Base-by-base conservation (phyloP, 139 green algal genomes). In the Haematococcus sp. region DNA sequence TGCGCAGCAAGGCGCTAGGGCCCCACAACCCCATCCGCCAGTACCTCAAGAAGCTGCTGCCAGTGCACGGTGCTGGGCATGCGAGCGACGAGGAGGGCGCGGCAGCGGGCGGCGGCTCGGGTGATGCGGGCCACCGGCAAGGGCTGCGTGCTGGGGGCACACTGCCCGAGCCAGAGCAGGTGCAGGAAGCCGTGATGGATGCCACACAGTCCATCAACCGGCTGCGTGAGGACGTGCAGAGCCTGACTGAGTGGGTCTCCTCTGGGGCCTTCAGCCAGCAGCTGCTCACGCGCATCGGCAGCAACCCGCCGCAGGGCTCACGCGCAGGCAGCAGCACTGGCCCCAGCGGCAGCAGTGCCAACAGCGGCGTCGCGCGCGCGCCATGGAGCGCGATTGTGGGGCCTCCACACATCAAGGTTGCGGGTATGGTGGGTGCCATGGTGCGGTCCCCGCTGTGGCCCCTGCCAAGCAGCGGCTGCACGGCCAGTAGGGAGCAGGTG, bases 181-280 rank as follows among this genome's bases (percentile, higher is more conserved):
- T 76, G 52, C 78, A 84, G 54, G 78, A 84, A 63, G 30, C 64
- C 4, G 19, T 85, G 19, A 17, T 79, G 31, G 79, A 85, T 23
- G 35, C 49, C 27, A 81, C 79, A 2, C 74, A 85, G 56, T 74
- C 74, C 9, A 46, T 78, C 40, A 76, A 52, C 60, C 56, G 79
- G 34, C 35, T 85, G 70, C n/a, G 74, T 1, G 79, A 81, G 32
- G 79, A 81, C 19, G 70, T 85, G 64, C 70, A 79, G 49, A 30
- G 33, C 19, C 25, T 79, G 15, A 81, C 74, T 5, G 68, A 59
- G 22, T 84, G 79, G 79, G 79, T 80, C 5, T 23, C 35, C 51
- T 27, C 16, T 11, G 75, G 75, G 3, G 68, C 44, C 2, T 49
- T 76, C 9, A 63, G 54, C 25, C 59, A 76, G 75, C 60, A 76